Evolutionary conservation across 2,329 filamentous ascomycete species (phyloP).

Genomic region (Alternaria incomplexa): DNA sequence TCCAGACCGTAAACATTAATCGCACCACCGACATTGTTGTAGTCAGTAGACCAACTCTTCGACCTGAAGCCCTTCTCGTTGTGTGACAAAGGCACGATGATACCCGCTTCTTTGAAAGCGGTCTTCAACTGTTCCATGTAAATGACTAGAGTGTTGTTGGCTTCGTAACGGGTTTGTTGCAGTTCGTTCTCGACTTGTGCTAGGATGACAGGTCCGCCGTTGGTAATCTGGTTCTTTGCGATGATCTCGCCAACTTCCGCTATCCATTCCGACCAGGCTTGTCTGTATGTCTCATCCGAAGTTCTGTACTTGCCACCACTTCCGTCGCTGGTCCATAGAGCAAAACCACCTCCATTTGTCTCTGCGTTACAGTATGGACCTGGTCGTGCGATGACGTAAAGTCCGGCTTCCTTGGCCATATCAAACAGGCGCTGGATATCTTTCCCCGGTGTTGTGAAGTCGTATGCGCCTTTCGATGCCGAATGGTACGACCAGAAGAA

Average conservation of each 20-base stretch:
- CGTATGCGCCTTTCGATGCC: constrained; percentile 53
- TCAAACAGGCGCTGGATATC: constrained; percentile 59
- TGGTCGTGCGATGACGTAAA: constrained; percentile 59
- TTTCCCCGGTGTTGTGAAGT: constrained; percentile 60
- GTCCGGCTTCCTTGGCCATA: constrained; percentile 58
- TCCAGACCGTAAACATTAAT: constrained; percentile 60
- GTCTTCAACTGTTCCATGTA: constrained; percentile 61
- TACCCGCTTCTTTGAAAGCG: constrained; percentile 54
- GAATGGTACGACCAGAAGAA: constrained; percentile 61
- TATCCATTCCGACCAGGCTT: constrained; percentile 58
- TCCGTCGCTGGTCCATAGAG: constrained; percentile 56
- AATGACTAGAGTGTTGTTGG: constrained; percentile 55
- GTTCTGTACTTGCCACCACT: constrained; percentile 54
- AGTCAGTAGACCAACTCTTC: constrained; percentile 62
- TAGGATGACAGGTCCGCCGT: constrained; percentile 59
- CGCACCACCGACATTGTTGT: constrained; percentile 61
- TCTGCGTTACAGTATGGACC: constrained; percentile 62
- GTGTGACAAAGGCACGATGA: constrained; percentile 57
- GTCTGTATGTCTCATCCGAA: constrained; percentile 53
- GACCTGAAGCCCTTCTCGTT: constrained; percentile 60
- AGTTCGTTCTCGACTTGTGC: constrained; percentile 63
- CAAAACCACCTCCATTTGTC: constrained; percentile 56
- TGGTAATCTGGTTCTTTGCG: constrained; percentile 57
- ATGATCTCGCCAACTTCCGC: constrained; percentile 56
- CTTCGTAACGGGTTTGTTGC: constrained; percentile 52